Conservation (phyloP, 148 eudicot genomes). For the Dianthus caryophyllus region DNA sequence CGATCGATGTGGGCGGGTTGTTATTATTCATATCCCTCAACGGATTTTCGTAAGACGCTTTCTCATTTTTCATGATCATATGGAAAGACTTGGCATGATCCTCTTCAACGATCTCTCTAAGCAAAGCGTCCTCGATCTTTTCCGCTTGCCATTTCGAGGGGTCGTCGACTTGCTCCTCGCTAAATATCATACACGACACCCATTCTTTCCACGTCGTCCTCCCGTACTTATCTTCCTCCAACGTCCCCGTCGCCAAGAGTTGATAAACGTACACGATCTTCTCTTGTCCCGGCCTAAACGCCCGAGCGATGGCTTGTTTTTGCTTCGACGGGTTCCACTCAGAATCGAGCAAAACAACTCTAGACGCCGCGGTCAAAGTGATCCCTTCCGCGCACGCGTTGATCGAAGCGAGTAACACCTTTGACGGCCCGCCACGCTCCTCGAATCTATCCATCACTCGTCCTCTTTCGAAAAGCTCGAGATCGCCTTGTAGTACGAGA, state of each 20-base stretch:
- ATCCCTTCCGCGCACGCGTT: conserved; percentile 92
- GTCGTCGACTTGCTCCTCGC: conserved; percentile 86
- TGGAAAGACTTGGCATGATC: conserved; percentile 84
- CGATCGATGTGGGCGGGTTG: conserved; percentile 3
- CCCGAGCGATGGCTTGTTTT: conserved; percentile 94
- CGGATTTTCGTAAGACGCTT: conserved; percentile 67
- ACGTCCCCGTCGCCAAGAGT: conserved; percentile 64
- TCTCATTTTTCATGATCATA: conserved; percentile 84
- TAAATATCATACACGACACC: conserved; percentile 95
- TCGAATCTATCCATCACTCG: conserved; percentile 88
- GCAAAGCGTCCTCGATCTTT: conserved; percentile 79
- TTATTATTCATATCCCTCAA: conserved; percentile 29
- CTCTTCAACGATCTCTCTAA: conserved; percentile 87
- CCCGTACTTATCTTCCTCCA: conserved; percentile 83
- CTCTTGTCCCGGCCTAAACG: conserved; percentile 90
- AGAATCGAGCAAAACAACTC: conserved; percentile 86
- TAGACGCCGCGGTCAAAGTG: conserved; percentile 92
- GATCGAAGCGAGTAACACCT: conserved; percentile 85
- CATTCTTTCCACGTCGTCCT: conserved; percentile 96
- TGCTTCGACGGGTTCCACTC: conserved; percentile 98
- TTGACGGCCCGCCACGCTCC: conserved; percentile 78
- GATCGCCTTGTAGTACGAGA: conserved; percentile 79
- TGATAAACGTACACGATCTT: conserved; percentile 92
- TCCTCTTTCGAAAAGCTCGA: conserved; percentile 90
- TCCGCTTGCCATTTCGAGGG: conserved; percentile 93